Evolutionary conservation across 1,139 yeast species (phyloP), one percentile per base, ranked within the genome.

Genomic region (Sugiyamaella grinbergsii): DNA sequence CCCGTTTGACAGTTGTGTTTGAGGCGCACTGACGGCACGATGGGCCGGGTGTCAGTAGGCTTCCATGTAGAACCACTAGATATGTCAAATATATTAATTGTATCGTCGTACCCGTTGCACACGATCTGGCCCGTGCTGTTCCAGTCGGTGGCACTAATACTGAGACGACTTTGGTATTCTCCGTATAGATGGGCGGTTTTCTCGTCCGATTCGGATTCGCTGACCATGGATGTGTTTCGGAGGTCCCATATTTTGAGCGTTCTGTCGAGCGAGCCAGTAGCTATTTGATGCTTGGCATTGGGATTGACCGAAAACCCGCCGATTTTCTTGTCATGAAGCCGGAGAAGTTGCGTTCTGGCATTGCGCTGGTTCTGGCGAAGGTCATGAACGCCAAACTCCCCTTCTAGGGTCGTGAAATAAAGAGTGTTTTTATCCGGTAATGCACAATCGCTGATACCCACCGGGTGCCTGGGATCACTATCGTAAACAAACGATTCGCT

Each of bases 1-100:
- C 98, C 98, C 0, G 96, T 85, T 67, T 91, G 96, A 70, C 98
- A 93, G 62, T 91, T 91, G 66, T 93, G 98, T 54, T 79, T 80
- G 47, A 93, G 75, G 8, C 80, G 80, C 24, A 79, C 76, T 32
- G 76, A 65, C 0, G 96, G 94, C 10, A 61, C 64, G 26, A 89
- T 62, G 50, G 62, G 66, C 3, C 57, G 59, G 1, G 55, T 53
- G 3, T 50, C 47, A 48, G 59, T 50, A 52, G 64, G 58, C 41
- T 54, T 42, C 50, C 50, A 49, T 28, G 55, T 53, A 19, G 54
- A 49, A 18, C 47, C 46, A 5, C 49, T 49, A 40, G 46, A 50
- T 52, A 51, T 64, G 63, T 86, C 81, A 60, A 84, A 83, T 8
- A 84, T 66, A 51, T 81, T 74, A 32, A 93, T 78, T 0, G 86